Evolutionary conservation across 176 grass and related monocot genomes (phyloP).

Genomic region (Triticum turgidum): DNA sequence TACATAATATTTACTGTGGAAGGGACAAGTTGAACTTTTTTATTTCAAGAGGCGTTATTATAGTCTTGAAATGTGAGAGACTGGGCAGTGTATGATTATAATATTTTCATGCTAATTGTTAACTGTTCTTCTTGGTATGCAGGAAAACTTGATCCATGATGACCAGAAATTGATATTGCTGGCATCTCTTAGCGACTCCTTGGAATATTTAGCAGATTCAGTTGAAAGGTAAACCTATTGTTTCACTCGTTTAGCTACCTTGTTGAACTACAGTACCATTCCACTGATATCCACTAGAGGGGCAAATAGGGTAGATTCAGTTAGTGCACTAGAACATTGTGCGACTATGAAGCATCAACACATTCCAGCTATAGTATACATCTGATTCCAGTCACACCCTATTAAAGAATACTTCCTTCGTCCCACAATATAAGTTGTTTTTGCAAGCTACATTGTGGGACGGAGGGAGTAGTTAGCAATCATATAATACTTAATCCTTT

Average conservation of each 20-base stretch:
- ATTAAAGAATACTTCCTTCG: not conserved
- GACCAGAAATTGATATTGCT: slow-evolving; percentile 93
- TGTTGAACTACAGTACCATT: slow-evolving; percentile 1
- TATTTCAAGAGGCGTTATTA: not conserved
- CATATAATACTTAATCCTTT: slow-evolving; percentile 4
- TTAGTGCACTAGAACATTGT: not conserved
- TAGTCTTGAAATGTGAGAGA: not conserved
- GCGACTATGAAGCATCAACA: not conserved
- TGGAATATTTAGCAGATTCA: slow-evolving; percentile 98
- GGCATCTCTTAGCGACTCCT: slow-evolving; percentile 93
- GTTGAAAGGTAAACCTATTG: slow-evolving; percentile 77
- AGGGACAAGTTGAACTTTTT: slow-evolving; percentile 13
- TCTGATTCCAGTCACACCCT: slow-evolving; percentile 1
- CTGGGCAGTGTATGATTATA: not conserved
- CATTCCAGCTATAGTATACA: not conserved
- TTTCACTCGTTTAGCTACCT: slow-evolving; percentile 16
- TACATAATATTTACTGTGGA: not conserved
- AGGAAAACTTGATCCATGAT: slow-evolving; percentile 97
- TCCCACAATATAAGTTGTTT: too few relatives aligned
- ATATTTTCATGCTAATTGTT: not conserved
- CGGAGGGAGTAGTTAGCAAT: not conserved
- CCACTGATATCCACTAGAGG: not conserved
- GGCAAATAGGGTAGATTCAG: not conserved
- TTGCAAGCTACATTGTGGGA: too few relatives aligned
- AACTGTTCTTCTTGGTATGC: slow-evolving; percentile 25